Percentiles rank a stretch among this genome's conserved stretches.
These are phyloP conservation scores for Trichophyton rubrum DNA, from an alignment of 2,329 filamentous ascomycete genomes.

Conservation along the genomic window DNA sequence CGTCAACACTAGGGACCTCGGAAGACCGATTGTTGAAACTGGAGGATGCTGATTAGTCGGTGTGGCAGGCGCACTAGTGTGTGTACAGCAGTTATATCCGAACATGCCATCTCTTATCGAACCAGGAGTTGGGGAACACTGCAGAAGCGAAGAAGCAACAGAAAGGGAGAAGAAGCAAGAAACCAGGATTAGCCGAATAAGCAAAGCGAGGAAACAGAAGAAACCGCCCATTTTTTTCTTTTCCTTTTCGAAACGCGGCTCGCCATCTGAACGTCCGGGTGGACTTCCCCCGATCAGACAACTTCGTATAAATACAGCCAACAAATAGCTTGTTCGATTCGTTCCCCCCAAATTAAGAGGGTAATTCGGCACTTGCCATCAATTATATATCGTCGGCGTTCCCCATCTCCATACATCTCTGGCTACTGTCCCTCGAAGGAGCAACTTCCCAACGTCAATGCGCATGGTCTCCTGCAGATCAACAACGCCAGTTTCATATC, in stretches of 20 bases:
- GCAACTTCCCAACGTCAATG: background rate
- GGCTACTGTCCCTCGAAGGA: background rate
- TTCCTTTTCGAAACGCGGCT: background rate
- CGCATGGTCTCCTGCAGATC: conserved; percentile 3
- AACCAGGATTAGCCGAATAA: background rate
- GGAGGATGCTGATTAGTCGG: background rate
- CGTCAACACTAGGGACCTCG: background rate
- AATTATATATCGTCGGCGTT: background rate
- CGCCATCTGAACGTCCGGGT: background rate
- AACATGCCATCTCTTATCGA: background rate
- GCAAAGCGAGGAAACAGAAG: background rate
- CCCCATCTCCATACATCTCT: background rate
- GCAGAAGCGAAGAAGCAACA: background rate
- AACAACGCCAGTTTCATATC: background rate
- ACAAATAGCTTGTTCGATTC: too few relatives aligned
- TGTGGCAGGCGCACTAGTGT: background rate
- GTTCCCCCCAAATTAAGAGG: too few relatives aligned
- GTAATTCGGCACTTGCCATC: background rate
- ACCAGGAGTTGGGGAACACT: background rate
- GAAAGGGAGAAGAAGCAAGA: background rate
- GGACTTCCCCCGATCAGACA: background rate
- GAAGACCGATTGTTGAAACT: background rate
- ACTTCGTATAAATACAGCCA: background rate
- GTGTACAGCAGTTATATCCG: conserved; percentile 1
- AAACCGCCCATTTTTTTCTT: too few relatives aligned